These are phyloP conservation scores for Calocybe indica DNA, from an alignment of 768 basidiomycete species.

Conservation along the genomic window DNA sequence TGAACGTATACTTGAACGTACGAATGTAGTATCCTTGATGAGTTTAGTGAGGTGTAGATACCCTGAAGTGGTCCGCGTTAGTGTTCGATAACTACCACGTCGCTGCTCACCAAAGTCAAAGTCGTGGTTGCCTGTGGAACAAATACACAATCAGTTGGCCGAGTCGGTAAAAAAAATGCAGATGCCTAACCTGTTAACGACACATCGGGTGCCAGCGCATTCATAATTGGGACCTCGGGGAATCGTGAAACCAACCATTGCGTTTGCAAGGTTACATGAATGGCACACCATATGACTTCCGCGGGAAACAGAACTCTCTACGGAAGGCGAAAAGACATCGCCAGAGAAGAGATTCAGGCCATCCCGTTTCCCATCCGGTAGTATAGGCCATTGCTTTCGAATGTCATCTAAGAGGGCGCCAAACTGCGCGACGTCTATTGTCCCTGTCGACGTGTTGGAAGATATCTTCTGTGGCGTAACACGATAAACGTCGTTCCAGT, in stretches of 20 bases:
- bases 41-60: conserved; percentile 64
- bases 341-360: conserved; percentile 85
- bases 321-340: conserved; percentile 82
- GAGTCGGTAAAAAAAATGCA: background rate
- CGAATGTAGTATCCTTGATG: conserved; percentile 69
- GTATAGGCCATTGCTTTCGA: conserved; percentile 48
- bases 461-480: conserved; percentile 68
- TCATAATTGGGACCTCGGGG: conserved; percentile 79
- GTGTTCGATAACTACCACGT: background rate
- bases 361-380: conserved; percentile 47
- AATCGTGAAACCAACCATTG: background rate
- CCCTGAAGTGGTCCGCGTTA: conserved; percentile 26
- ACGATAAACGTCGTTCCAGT: conserved; percentile 84
- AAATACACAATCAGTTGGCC: background rate
- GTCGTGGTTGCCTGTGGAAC: conserved; percentile 74
- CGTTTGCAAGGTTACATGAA: background rate
- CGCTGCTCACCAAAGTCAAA: conserved; percentile 70
- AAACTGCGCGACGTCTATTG: conserved; percentile 87
- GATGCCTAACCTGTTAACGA: conserved; percentile 66
- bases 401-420: conserved; percentile 62
- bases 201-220: conserved; percentile 72
- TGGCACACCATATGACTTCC: conserved; percentile 80
- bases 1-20: conserved; percentile 26
- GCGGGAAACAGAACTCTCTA: conserved; percentile 83
- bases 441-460: conserved; percentile 38